A percentile compares a stretch with the other conserved stretches of the same genome.
Conservation (phyloP, 1,284 basidiomycete genomes). For the Naganishia cerealis region DNA sequence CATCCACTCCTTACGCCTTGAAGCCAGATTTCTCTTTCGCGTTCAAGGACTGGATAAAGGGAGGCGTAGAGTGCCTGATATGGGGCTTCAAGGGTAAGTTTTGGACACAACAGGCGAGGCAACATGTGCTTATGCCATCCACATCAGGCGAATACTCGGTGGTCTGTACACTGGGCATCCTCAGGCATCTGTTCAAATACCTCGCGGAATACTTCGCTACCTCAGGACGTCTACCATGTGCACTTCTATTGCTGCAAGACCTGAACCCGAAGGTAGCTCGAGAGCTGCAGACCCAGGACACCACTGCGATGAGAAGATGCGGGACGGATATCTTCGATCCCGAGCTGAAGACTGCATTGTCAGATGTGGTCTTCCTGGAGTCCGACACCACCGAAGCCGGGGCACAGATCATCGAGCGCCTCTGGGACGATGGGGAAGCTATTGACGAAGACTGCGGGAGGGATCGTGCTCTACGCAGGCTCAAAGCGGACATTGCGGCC, state of each 20-base stretch:
- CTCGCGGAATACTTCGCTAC: conserved; percentile 13
- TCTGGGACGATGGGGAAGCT: conserved; percentile 17
- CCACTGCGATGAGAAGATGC: conserved; percentile 19
- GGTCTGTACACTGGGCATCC: conserved; percentile 14
- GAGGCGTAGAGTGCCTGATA: conserved; percentile 27
- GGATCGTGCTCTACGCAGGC: conserved; percentile 19
- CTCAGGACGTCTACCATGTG: conserved; percentile 9
- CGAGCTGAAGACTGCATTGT: conserved; percentile 2
- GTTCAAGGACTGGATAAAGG: conserved; percentile 29
- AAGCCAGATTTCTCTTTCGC: conserved; percentile 32
- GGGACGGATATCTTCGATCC: conserved; percentile 13
- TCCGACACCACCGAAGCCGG: conserved; percentile 12
- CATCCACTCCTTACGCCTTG: conserved; percentile 4
- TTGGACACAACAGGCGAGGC: too few relatives aligned
- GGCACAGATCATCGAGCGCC: conserved; percentile 7
- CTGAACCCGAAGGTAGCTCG: conserved; percentile 13
- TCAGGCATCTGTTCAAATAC: conserved; percentile 29
- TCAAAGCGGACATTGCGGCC: conserved; percentile 31
- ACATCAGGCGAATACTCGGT: conserved; percentile 28
- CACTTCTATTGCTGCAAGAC: conserved; percentile 24
- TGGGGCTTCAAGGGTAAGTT: conserved; percentile 32
- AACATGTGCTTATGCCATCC: neutral
- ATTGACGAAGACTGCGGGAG: conserved; percentile 3
- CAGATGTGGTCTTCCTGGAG: conserved; percentile 10
- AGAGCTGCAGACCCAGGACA: neutral